These are phyloP conservation scores for Fusarium torreyae DNA, from an alignment of 2,329 filamentous ascomycete genomes.

Conservation along the genomic window DNA sequence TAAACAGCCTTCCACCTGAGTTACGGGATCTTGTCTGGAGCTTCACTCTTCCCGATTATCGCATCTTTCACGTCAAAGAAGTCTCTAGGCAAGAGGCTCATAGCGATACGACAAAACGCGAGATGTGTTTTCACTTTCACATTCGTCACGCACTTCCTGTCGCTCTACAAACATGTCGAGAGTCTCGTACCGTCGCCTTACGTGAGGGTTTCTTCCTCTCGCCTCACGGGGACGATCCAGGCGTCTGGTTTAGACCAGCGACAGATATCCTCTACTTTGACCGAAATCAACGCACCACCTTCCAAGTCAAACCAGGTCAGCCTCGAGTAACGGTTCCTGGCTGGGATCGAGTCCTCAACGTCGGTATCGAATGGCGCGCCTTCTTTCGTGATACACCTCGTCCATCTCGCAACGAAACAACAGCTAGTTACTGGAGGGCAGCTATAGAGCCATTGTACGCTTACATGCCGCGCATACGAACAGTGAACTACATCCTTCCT, in stretches of 20 bases:
- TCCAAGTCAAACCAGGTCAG: constrained; percentile 31
- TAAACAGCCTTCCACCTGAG: constrained; percentile 47
- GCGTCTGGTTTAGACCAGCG: constrained; percentile 49
- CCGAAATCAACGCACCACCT: constrained; percentile 44
- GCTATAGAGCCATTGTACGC: constrained; percentile 41
- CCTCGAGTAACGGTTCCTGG: constrained; percentile 32
- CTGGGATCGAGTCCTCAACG: constrained; percentile 48
- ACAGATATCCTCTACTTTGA: constrained; percentile 52
- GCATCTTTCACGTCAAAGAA: constrained; percentile 52
- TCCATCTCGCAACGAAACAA: constrained; percentile 38
- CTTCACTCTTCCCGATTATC: constrained; percentile 46
- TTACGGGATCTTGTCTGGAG: constrained; percentile 52
- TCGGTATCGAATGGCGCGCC: constrained; percentile 52
- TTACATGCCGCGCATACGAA: constrained; percentile 46
- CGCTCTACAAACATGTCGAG: constrained; percentile 44
- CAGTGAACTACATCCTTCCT: constrained; percentile 50
- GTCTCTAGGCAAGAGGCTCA: constrained; percentile 6
- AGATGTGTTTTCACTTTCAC: constrained; percentile 44
- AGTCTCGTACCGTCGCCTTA: constrained; percentile 49
- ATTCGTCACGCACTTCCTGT: constrained; percentile 41
- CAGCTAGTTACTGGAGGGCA: constrained; percentile 41
- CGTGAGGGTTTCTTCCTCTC: constrained; percentile 49
- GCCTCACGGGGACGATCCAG: constrained; percentile 16
- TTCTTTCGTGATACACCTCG: constrained; percentile 50
- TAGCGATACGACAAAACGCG: not conserved